Evolutionary conservation across 2,329 filamentous ascomycete genomes (phyloP), one percentile per base, ranked within the genome.

Genomic region (Colletotrichum lini): DNA sequence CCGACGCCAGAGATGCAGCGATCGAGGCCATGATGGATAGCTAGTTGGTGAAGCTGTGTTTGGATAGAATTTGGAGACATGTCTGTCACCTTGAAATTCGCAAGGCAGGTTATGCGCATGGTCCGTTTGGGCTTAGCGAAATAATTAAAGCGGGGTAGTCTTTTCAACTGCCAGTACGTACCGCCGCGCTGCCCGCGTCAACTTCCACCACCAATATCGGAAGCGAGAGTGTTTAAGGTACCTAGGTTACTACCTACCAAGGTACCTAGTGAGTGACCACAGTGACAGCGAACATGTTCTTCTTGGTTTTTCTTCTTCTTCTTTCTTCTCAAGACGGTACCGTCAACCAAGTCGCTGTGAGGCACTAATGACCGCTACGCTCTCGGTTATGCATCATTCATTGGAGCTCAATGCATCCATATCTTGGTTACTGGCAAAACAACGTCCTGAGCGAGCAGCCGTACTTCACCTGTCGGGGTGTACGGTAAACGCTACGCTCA

Each of bases 1-100:
- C 91, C 79, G 91, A 90, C 74, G 94, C 91, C 53, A 98, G 88
- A 69, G 94, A 93, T 70, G 90, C 87, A 75, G 88, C 88, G 78
- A 93, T 87, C 71, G 91, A 91, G 70, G 91, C 84, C 91, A 94
- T 94, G 73, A 70, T 80, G 75, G 72, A 67, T 80, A 74, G 76
- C 35, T 62, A 73, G 44, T 49, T 63, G n/a, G 57, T 63, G 63
- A 72, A 60, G 67, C 58, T 72, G 47, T 53, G 58, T 44, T 59
- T 63, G 53, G 45, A 54, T 56, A 54, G 65, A 59, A 60, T 69
- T 72, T 38, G 47, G 59, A 59, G 18, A 69, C 16, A 72, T 72
- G 65, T 72, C 69, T 72, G 65, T 72, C 69, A 72, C 69, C 65
- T 72, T 60, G 65, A 72, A 69, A 72, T 72, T 72, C 65, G 54